A percentile compares a stretch with the other conserved stretches of the same genome.
These are phyloP conservation scores for Blastobotrys raffinosifermentans DNA, from an alignment of 1,139 yeast genomes.

Conservation along the genomic window DNA sequence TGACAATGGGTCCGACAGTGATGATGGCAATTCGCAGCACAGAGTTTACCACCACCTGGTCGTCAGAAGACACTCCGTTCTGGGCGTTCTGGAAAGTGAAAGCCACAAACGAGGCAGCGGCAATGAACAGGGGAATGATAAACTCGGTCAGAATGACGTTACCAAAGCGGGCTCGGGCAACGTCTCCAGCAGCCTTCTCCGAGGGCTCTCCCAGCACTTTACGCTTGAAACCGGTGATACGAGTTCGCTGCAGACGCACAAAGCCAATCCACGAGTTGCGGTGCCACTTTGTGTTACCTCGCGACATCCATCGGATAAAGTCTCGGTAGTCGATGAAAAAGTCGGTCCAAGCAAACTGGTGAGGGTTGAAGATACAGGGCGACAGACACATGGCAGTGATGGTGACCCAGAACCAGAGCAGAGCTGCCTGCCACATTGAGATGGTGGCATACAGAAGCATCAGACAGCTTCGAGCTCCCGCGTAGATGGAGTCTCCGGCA, in stretches of 20 bases:
- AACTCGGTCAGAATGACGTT: constrained; percentile 84
- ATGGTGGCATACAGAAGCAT: constrained; percentile 88
- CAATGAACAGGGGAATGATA: constrained; percentile 74
- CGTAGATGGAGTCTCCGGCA: constrained; percentile 93
- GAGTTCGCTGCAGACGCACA: constrained; percentile 90
- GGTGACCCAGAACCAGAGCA: constrained; percentile 98
- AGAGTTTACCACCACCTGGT: constrained; percentile 62
- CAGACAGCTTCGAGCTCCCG: constrained; percentile 89
- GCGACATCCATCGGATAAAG: constrained; percentile 94
- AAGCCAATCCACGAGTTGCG: constrained; percentile 99
- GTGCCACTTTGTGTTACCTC: constrained; percentile 99
- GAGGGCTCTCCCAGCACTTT: constrained; percentile 78
- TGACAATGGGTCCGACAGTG: constrained; percentile 84
- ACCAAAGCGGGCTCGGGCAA: constrained; percentile 87
- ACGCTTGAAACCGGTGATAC: constrained; percentile 97
- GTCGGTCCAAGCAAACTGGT: constrained; percentile 98
- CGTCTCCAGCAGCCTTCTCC: constrained; percentile 93
- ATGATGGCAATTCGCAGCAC: constrained; percentile 80
- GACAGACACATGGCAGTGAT: constrained; percentile 84
- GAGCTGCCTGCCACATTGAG: constrained; percentile 95
- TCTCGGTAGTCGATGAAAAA: constrained; percentile 98
- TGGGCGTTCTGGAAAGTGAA: constrained; percentile 93
- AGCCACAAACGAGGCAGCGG: constrained; percentile 88
- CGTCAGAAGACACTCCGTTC: constrained; percentile 69
- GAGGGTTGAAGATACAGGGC: constrained; percentile 96